Evolutionary conservation across 179 eudicot genomes (phyloP), one percentile per base, ranked within the genome.

Genomic region (Carnegiea gigantea): DNA sequence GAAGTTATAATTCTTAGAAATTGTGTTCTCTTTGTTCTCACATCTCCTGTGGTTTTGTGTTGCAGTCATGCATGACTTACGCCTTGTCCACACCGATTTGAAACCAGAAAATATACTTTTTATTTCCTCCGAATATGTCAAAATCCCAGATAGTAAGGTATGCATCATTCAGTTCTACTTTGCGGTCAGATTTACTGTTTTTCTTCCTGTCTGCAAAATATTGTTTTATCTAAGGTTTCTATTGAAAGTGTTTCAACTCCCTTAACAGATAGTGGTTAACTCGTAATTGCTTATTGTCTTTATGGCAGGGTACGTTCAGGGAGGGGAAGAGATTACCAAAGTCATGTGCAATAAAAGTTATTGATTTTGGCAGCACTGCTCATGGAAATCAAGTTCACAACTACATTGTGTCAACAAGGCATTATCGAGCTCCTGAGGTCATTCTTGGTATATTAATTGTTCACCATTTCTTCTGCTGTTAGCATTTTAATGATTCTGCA

Each of bases 1-100:
- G 57, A 12, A 51, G 57, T 51, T 64, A 5, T 73, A 54, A 49
- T 81, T 75, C 54, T 15, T 23, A 17, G 51, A 44, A 54, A 40
- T 77, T 44, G n/a, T 15, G 70, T 18, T 79, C 20, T 6, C 28
- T 73, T 48, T 70, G 73, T 80, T 59, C 83, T 83, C 48, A 88
- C 73, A 23, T 74, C 20, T 59, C 23, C 11, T 80, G n/a, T 82
- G 75, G 75, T 71, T 54, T 79, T 36, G 57, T 68, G 46, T 80
- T 87, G 91, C 90, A 88, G 92, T 90, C 76, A 88, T 90, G 92
- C 92, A 90, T 81, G 92, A 90, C 57, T 83, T 90, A 86, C 91
- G 84, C 79, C 92, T 90, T 76, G 87, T 90, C 74, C 92, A 90
- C 83, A 90, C 92, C 64, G 92, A 90, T 83, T 82, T 90, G 85